These are phyloP conservation scores for Paecilomyces dactylethromorphus DNA, from an alignment of 2,329 filamentous ascomycete genomes.

Conservation along the genomic window DNA sequence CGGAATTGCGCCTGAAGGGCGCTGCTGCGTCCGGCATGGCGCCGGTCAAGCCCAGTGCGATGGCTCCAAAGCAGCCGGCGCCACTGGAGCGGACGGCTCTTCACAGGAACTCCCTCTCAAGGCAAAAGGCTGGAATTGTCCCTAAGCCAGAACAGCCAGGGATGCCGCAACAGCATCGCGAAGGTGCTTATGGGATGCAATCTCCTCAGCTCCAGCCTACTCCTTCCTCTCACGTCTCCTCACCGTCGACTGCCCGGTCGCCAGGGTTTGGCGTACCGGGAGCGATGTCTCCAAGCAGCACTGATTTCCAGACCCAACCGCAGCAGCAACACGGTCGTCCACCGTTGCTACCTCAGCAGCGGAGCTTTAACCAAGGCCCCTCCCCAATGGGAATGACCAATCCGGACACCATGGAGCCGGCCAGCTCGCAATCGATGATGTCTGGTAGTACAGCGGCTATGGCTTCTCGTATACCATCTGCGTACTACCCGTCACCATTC, in stretches of 20 bases:
- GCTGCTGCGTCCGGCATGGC: conserved; percentile 75
- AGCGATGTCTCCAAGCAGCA: conserved; percentile 55
- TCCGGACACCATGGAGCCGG: conserved; percentile 24
- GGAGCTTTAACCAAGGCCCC: conserved; percentile 26
- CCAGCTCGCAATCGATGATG: conserved; percentile 19
- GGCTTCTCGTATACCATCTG: conserved; percentile 34
- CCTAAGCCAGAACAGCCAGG: conserved; percentile 52
- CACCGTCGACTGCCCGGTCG: conserved; percentile 57
- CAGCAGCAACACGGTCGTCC: conserved; percentile 46
- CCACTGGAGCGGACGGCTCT: conserved; percentile 74
- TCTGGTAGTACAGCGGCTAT: conserved; percentile 20
- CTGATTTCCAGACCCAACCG: conserved; percentile 53
- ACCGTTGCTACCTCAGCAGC: conserved; percentile 36
- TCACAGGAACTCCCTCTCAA: conserved; percentile 66
- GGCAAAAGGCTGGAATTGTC: conserved; percentile 68
- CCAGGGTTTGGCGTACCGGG: conserved; percentile 56
- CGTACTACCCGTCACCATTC: conserved; percentile 79
- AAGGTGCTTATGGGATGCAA: conserved; percentile 36
- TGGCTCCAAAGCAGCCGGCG: conserved; percentile 64
- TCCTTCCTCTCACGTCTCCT: conserved; percentile 69
- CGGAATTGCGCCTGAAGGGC: conserved; percentile 87
- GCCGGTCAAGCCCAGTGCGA: conserved; percentile 56
- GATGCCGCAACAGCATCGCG: conserved; percentile 43
- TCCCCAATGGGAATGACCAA: conserved; percentile 30
- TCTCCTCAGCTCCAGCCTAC: conserved; percentile 75